Evolutionary conservation across 2,329 filamentous ascomycete genomes (phyloP), one percentile per base, ranked within the genome.

Genomic region (Botrytis porri): DNA sequence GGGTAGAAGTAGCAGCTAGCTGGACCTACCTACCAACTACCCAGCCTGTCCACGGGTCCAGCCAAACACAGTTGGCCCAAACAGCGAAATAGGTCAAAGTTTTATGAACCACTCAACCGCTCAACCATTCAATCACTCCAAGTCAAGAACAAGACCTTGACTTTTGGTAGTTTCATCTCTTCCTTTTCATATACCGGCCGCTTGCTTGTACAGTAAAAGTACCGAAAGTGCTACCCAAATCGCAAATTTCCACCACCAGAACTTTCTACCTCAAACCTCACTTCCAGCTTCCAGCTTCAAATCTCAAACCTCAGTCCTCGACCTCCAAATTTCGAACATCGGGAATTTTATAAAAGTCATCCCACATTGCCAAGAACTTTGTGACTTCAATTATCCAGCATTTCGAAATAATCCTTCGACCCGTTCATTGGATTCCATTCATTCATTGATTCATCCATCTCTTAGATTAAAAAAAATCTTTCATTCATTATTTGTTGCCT

Each of bases 401-500:
- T 67, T 41, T 57, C 35, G 65, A 57, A 39, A 20, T n/a, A 54
- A 39, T 51, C 29, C 25, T n/a, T 37, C 51, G 18, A 61, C 18
- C 35, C 48, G 51, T 25, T 57, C 51, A 9, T 29, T 57, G n/a
- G 16, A 29, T 29, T 29, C 18, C 35, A 43, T 67, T 37, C 69
- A 51, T 45, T 39, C 32, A 59, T 39, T 5, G 39, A 54, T 41
- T 20, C 39, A 41, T 66, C n/a, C 69, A 51, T 45, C 29, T n/a
- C n/a, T 61, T 20, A n/a, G 54, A 63, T 62, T 48, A n/a, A n/a
- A 54, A 51, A 54, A 54, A 54, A 3, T n/a, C n/a, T n/a, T 37
- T 61, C 71, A 45, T 48, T 64, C 41, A 51, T 51, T 45, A 64
- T 22, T 61, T 51, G 57, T 63, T 70, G 71, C 71, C 65, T 70